Percentiles rank a stretch among this genome's conserved stretches.
Evolutionary conservation across 257 asterid genomes (phyloP).

Genomic region (Nicotiana sylvestris): DNA sequence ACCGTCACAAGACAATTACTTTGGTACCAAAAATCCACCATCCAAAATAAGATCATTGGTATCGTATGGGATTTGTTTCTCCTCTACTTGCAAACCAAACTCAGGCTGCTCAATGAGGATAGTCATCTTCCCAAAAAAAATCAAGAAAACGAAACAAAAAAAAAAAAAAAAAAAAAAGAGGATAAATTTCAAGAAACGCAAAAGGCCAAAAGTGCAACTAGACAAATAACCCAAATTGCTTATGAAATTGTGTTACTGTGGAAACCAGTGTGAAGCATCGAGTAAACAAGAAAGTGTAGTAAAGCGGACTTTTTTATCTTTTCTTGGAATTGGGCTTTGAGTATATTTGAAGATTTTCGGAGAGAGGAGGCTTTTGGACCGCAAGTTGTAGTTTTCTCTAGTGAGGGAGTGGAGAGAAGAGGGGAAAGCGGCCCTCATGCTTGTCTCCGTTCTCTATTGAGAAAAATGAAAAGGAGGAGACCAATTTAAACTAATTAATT

Average conservation of each 20-base stretch:
- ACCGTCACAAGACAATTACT: slow-evolving; percentile 7
- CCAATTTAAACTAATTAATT: too few relatives aligned
- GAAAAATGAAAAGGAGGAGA: too few relatives aligned
- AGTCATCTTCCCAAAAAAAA: slow-evolving; percentile 36
- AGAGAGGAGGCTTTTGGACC: slow-evolving; percentile 9
- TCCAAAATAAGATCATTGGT: slow-evolving; percentile 40
- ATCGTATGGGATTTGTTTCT: slow-evolving; percentile 5
- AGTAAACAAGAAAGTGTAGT: not conserved
- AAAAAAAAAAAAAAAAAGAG: too few relatives aligned
- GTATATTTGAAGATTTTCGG: slow-evolving; percentile 7
- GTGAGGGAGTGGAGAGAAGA: not conserved
- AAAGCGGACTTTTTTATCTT: not conserved
- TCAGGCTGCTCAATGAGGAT: slow-evolving; percentile 47
- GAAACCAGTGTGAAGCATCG: not conserved
- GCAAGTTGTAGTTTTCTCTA: slow-evolving; percentile 6
- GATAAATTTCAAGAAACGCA: too few relatives aligned
- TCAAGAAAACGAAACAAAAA: not conserved
- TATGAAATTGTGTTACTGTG: not conserved
- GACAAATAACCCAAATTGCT: not conserved
- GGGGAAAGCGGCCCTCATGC: too few relatives aligned
- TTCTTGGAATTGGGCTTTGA: not conserved
- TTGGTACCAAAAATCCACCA: slow-evolving; percentile 42
- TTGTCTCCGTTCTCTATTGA: too few relatives aligned
- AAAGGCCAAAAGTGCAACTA: not conserved
- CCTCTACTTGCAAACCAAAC: slow-evolving; percentile 33